Conservation (phyloP, 192 early-diverging fungal species). For the Kickxella alabastrina region DNA sequence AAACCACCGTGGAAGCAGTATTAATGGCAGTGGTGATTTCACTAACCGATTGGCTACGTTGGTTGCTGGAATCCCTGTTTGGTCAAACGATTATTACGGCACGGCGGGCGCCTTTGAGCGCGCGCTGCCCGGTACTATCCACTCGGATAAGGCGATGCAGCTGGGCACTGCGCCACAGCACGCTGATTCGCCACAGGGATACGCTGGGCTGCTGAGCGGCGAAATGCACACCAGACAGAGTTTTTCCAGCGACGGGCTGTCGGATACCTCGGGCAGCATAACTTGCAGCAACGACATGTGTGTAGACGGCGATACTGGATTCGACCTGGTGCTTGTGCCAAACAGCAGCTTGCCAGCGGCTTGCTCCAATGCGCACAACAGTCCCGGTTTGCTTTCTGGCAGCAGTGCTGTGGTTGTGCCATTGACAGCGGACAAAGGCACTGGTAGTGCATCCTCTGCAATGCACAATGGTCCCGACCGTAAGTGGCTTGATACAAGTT, state of each 20-base stretch:
- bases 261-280: neutral
- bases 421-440: neutral
- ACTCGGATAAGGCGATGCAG: no score
- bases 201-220: no score
- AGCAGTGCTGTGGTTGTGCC: conserved; percentile 2
- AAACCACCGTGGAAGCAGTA: conserved; percentile 3
- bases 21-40: conserved; percentile 14
- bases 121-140: no score
- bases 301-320: no score
- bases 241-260: neutral
- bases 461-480: neutral
- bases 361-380: no score
- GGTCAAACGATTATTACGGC: neutral
- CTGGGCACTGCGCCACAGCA: no score
- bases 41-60: conserved; percentile 10
- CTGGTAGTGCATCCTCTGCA: neutral
- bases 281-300: no score
- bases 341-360: conserved; percentile 1
- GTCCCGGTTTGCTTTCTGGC: no score
- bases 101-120: neutral
- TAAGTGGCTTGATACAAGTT: conserved; percentile 1
- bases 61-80: neutral
- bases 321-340: neutral
- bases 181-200: no score
- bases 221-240: no score